Evolutionary conservation across 148 eudicot genomes (phyloP).

Genomic region (Nepenthes mirabilis): DNA sequence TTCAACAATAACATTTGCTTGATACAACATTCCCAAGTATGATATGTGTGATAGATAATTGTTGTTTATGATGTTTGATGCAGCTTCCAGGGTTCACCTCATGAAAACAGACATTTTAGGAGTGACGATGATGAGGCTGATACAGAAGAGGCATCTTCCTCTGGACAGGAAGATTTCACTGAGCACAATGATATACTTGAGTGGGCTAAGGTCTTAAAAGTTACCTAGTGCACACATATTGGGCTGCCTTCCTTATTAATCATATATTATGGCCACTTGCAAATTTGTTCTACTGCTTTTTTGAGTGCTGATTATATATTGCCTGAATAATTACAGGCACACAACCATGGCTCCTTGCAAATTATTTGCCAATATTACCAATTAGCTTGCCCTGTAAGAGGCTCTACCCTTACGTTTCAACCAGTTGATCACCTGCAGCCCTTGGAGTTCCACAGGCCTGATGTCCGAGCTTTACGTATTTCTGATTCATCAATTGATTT

Average conservation of each 20-base stretch:
- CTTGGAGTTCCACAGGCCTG: slow-evolving; percentile 64
- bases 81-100: slow-evolving; percentile 69
- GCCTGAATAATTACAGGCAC: slow-evolving; percentile 38
- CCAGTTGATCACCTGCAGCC: slow-evolving; percentile 90
- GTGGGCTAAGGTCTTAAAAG: slow-evolving; percentile 74
- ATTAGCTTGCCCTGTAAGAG: slow-evolving; percentile 55
- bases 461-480: slow-evolving; percentile 38
- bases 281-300: neutral
- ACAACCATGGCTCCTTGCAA: slow-evolving; percentile 72
- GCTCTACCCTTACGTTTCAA: slow-evolving; percentile 65
- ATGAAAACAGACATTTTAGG: slow-evolving; percentile 61
- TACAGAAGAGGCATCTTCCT: slow-evolving; percentile 68
- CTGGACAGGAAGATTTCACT: slow-evolving; percentile 59
- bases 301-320: neutral
- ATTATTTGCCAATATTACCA: slow-evolving; percentile 71
- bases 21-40: neutral
- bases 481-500: slow-evolving; percentile 56
- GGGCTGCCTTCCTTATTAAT: neutral
- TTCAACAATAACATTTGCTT: neutral
- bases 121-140: slow-evolving; percentile 68
- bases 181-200: slow-evolving; percentile 73
- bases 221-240: too few species aligned
- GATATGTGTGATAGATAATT: neutral
- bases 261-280: neutral
- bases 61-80: slow-evolving; percentile 10